These are phyloP conservation scores for Pulicaria dysenterica DNA, from an alignment of 129 eudicot species.

Conservation along the genomic window DNA sequence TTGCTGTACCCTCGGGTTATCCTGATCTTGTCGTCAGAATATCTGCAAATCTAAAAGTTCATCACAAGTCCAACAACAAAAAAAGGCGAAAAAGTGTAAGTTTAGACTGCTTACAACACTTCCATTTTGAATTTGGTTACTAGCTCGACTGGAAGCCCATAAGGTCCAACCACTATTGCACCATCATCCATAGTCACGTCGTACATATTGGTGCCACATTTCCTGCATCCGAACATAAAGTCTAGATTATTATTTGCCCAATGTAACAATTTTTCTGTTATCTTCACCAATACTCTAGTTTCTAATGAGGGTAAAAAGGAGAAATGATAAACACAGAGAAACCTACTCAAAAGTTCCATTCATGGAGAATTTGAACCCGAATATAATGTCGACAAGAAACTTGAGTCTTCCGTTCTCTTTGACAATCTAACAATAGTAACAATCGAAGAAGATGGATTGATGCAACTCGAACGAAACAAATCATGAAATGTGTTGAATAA, in stretches of 20 bases:
- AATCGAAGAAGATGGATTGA: background rate
- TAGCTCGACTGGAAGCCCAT: constrained; percentile 83
- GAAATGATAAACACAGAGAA: background rate
- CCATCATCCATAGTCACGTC: constrained; percentile 94
- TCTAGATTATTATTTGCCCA: background rate
- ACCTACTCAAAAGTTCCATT: constrained; percentile 78
- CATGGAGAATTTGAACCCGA: constrained; percentile 89
- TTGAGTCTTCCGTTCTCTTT: constrained; percentile 66
- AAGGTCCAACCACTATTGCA: constrained; percentile 73
- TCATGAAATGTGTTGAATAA: constrained; percentile 9
- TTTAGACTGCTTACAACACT: constrained; percentile 56
- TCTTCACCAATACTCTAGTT: constrained; percentile 3
- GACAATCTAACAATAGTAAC: constrained; percentile 52
- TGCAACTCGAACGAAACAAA: background rate
- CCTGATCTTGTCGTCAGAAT: constrained; percentile 75
- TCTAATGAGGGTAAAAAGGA: background rate
- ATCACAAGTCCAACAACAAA: background rate
- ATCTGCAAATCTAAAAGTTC: constrained; percentile 48
- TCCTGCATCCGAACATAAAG: constrained; percentile 43
- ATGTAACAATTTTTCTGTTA: background rate
- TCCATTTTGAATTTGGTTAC: constrained; percentile 67
- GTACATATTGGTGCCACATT: constrained; percentile 55
- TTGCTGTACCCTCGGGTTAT: constrained; percentile 72
- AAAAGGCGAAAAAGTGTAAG: background rate
- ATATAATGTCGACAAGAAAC: constrained; percentile 72